Evolutionary conservation across 441 rosid species (phyloP).

Genomic region (Cnidoscolus chayamansa): DNA sequence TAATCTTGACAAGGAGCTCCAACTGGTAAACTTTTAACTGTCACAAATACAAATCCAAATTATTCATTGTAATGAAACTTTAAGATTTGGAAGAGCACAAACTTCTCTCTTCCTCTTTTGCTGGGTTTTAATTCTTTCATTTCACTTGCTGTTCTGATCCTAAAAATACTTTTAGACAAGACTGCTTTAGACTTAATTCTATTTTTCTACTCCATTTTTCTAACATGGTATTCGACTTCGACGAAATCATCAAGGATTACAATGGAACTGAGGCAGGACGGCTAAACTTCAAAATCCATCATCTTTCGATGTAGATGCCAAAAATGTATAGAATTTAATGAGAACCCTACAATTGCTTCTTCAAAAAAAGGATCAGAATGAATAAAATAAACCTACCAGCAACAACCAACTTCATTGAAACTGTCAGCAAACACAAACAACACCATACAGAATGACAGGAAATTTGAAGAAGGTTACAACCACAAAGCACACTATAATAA

Average conservation of each 20-base stretch:
- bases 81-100: too few species aligned
- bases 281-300: slow-evolving; percentile 19
- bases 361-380: neutral
- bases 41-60: neutral
- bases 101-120: too few species aligned
- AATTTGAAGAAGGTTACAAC: slow-evolving; percentile 4
- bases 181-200: too few species aligned
- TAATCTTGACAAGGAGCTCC: too few species aligned
- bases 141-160: too few species aligned
- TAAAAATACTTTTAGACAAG: too few species aligned
- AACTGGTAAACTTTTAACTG: neutral
- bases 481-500: neutral
- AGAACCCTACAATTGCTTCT: neutral
- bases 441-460: slow-evolving; percentile 1
- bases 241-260: neutral
- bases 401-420: slow-evolving; percentile 33
- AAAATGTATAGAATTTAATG: neutral
- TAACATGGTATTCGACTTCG: neutral
- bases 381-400: slow-evolving; percentile 21
- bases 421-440: slow-evolving; percentile 26
- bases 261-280: slow-evolving; percentile 22
- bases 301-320: neutral
- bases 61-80: neutral
- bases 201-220: too few species aligned
- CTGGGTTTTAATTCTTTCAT: too few species aligned